Conservation (phyloP, 192 early-diverging fungal genomes). For the Rhizophagus sp. region DNA sequence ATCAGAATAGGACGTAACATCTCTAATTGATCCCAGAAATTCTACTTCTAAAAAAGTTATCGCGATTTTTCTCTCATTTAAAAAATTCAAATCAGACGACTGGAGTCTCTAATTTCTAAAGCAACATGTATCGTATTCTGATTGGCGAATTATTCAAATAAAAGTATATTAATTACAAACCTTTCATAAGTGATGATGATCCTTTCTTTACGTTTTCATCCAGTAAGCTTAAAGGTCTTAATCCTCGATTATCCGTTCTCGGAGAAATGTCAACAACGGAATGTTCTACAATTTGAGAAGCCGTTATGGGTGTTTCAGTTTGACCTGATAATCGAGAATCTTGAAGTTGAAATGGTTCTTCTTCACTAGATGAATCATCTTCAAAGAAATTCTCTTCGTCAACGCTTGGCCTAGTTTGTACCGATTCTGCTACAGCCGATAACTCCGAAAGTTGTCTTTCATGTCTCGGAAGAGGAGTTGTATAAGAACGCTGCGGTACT, state of each 20-base stretch:
- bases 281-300: neutral
- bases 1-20: no score
- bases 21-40: no score
- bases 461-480: conserved; percentile 1
- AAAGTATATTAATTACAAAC: neutral
- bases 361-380: conserved; percentile 26
- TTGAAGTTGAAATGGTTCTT: conserved; percentile 3
- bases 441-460: conserved; percentile 13
- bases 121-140: no score
- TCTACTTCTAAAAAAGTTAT: no score
- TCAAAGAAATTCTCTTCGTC: conserved; percentile 27
- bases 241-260: neutral
- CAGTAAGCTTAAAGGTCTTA: conserved; percentile 19
- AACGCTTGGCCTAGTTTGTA: conserved; percentile 30
- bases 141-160: neutral
- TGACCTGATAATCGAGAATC: neutral
- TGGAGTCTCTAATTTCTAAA: no score
- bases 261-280: neutral
- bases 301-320: neutral
- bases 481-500: conserved; percentile 17
- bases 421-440: conserved; percentile 21
- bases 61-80: no score
- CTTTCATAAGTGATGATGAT: neutral
- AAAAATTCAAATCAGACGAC: no score
- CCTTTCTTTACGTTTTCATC: neutral